A percentile compares a stretch with the other conserved stretches of the same genome.
phyloP scores from a whole-genome alignment of 768 basidiomycete genomes.

The Boletus sp. region DNA sequence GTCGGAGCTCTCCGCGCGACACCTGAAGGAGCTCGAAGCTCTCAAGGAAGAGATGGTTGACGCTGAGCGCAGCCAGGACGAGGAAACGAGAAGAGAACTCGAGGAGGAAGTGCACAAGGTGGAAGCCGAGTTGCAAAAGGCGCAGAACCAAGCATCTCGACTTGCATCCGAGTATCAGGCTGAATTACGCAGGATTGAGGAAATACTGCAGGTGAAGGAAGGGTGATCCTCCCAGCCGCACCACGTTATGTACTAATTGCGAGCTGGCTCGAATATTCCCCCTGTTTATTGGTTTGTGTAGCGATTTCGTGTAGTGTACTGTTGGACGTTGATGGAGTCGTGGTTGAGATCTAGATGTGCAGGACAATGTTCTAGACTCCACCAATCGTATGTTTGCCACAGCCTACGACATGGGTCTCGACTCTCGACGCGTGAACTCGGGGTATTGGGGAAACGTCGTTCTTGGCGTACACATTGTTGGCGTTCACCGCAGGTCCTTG shows the following conservation, averaged over 20 bases:
- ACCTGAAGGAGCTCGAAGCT: slow-evolving; percentile 45
- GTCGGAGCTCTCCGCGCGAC: slow-evolving; percentile 43
- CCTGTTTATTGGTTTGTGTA: slow-evolving; percentile 16
- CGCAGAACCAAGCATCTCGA: slow-evolving; percentile 29
- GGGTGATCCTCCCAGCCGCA: slow-evolving; percentile 14
- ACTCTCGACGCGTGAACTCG: background rate
- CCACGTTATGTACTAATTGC: slow-evolving; percentile 24
- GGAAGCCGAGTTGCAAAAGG: slow-evolving; percentile 28
- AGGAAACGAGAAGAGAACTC: slow-evolving; percentile 46
- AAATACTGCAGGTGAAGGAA: slow-evolving; percentile 31
- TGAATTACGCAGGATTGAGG: slow-evolving; percentile 35
- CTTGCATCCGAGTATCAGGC: slow-evolving; percentile 35
- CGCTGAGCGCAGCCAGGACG: slow-evolving; percentile 43
- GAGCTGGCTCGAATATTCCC: slow-evolving; percentile 23
- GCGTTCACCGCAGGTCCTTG: slow-evolving; percentile 1
- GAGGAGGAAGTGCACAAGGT: slow-evolving; percentile 38
- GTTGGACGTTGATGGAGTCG: slow-evolving; percentile 5
- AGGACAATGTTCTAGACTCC: slow-evolving; percentile 1
- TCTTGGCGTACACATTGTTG: background rate
- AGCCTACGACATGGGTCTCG: background rate
- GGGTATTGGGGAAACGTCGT: background rate
- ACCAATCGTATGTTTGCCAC: slow-evolving; percentile 3
- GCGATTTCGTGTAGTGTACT: slow-evolving; percentile 2
- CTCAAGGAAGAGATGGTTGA: slow-evolving; percentile 48
- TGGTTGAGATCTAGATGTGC: slow-evolving; percentile 18